Base-by-base conservation (phyloP, 1,284 basidiomycete genomes). In the Trametes polyzona region DNA sequence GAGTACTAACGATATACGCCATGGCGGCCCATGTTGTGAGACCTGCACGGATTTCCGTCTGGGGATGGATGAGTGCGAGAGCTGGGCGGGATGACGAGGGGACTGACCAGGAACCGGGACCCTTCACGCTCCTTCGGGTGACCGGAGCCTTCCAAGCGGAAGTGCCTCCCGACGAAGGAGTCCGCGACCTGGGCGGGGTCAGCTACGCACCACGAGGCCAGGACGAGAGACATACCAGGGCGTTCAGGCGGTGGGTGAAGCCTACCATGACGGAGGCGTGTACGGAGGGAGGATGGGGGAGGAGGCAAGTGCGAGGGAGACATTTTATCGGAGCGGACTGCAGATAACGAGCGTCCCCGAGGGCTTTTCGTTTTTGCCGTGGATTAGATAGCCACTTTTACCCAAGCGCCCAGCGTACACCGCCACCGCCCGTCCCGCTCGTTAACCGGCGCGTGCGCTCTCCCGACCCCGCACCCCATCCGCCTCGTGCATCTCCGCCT, bases 11-110 rank as follows among this genome's bases (percentile, higher is more conserved):
- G 48, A 87, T 87, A 71, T 86, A 87, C 14, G 86, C 85, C 86
- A 87, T 87, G 19, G 84, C 81, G 4, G 86, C 85, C 84, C 90
- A 93, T 72, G 91, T 93, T 58, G 91, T 92, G 33, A 92, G 54
- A 33, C 92, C 92, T 23, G 92, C 92, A 62, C 92, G 86, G 52
- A 94, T 75, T 74, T 93, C 92, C 29, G 88, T 92, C 83, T 90
- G 65, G 4, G 2, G 12, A 6, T 14, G 30, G 8, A 11, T 42
- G 3, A 36, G 39, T 24, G 21, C 26, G 32, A n/a, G 43, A 26
- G 29, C 26, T 11, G 32, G 42, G 11, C 29, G 8, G 27, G 43
- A 24, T 17, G 36, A 23, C 11, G 27, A 24, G 11, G 21, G 19
- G 24, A 76, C 86, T 61, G 47, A 88, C 87, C 64, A 84, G 79